These are phyloP conservation scores for Diversispora epigaea DNA, from an alignment of 192 early-diverging fungal species.

Conservation along the genomic window DNA sequence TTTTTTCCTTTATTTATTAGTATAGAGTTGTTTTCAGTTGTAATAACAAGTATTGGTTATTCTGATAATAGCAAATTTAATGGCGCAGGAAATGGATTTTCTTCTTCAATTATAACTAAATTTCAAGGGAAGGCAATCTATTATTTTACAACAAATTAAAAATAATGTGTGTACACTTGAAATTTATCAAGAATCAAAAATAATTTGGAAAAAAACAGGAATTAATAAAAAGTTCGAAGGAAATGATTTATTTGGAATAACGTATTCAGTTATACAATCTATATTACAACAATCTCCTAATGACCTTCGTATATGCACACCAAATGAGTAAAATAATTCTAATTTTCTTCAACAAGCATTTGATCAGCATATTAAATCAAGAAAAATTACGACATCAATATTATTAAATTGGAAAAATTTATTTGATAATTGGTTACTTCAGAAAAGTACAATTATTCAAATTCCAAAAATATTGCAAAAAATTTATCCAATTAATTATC, in stretches of 20 bases:
- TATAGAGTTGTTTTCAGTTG: too few relatives aligned
- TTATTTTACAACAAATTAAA: not conserved
- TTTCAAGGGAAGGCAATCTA: not conserved
- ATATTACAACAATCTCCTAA: not conserved
- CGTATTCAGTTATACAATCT: not conserved
- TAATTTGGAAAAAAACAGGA: not conserved
- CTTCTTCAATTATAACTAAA: conserved; percentile 2
- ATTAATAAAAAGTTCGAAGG: too few relatives aligned
- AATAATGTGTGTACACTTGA: conserved; percentile 2
- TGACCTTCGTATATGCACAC: not conserved
- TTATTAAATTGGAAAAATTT: too few relatives aligned
- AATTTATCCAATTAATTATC: too few relatives aligned
- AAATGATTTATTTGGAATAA: not conserved
- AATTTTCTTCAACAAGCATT: too few relatives aligned
- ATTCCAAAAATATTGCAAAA: too few relatives aligned
- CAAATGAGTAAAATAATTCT: too few relatives aligned
- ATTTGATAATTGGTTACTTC: too few relatives aligned
- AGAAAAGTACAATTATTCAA: too few relatives aligned
- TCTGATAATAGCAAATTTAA: not conserved
- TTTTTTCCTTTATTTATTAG: too few relatives aligned
- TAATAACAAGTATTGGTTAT: conserved; percentile 1
- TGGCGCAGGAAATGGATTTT: not conserved
- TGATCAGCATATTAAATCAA: too few relatives aligned
- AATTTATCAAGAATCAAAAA: not conserved
- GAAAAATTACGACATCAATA: too few relatives aligned